Conservation (phyloP, 148 eudicot genomes). For the Dianthus caryophyllus region DNA sequence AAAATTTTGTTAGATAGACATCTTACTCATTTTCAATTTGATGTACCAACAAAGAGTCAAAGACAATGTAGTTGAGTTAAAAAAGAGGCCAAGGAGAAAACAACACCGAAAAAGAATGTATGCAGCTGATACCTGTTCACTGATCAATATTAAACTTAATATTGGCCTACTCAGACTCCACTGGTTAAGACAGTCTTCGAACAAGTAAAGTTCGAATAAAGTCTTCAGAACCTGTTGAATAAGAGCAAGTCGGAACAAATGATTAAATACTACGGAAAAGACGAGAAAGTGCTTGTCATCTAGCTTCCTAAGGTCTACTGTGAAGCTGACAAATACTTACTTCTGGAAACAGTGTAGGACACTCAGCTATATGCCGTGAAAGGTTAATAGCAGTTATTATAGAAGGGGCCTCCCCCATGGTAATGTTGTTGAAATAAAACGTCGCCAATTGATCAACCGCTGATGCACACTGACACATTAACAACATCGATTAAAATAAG, state of each 20-base stretch:
- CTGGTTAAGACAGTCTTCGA: constrained; percentile 82
- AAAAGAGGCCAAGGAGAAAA: not conserved
- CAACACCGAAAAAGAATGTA: constrained; percentile 5
- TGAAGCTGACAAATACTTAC: constrained; percentile 41
- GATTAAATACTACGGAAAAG: not conserved
- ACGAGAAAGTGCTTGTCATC: not conserved
- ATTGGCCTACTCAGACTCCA: constrained; percentile 99
- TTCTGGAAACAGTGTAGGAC: constrained; percentile 79
- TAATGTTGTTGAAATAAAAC: constrained; percentile 85
- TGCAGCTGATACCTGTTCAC: constrained; percentile 62
- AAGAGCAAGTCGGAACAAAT: constrained; percentile 15
- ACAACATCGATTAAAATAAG: constrained; percentile 16
- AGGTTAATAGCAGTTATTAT: constrained; percentile 77
- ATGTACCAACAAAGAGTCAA: no score
- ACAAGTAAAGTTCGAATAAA: constrained; percentile 83
- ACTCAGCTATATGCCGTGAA: constrained; percentile 75
- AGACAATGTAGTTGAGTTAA: no score
- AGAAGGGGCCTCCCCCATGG: constrained; percentile 81
- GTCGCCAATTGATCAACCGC: constrained; percentile 91
- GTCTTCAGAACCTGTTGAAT: constrained; percentile 68
- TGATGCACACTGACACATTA: constrained; percentile 69
- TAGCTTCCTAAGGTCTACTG: not conserved
- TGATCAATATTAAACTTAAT: constrained; percentile 81
- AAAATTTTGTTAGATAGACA: not conserved
- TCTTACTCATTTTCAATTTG: not conserved